These are phyloP conservation scores for Penicillium sp. DNA, from an alignment of 2,329 filamentous ascomycete genomes.

Conservation along the genomic window DNA sequence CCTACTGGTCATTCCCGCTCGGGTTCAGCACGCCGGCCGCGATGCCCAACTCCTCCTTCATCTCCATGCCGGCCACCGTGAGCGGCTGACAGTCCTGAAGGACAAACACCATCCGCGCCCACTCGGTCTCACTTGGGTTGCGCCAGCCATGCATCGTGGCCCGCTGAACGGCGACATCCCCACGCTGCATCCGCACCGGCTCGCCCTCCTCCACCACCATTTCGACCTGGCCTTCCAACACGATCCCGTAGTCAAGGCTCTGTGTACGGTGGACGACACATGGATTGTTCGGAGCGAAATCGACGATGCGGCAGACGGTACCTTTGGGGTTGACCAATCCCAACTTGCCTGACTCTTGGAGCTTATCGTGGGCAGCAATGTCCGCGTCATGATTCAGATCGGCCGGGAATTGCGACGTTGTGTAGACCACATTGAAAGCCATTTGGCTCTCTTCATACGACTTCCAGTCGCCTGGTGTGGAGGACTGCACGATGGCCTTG, in stretches of 20 bases:
- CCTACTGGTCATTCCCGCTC: conserved; percentile 21
- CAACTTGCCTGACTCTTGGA: conserved; percentile 30
- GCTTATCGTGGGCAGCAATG: conserved; percentile 35
- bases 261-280: conserved; percentile 59
- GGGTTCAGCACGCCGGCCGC: conserved; percentile 14
- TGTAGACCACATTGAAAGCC: conserved; percentile 48
- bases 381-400: conserved; percentile 42
- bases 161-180: conserved; percentile 61
- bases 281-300: conserved; percentile 51
- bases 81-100: conserved; percentile 33
- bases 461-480: conserved; percentile 33
- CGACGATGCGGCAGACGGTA: conserved; percentile 53
- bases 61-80: conserved; percentile 21
- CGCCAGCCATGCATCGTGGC: conserved; percentile 61
- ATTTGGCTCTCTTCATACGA: conserved; percentile 33
- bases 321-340: conserved; percentile 46
- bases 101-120: conserved; percentile 52
- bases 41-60: conserved; percentile 33
- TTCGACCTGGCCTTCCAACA: conserved; percentile 59
- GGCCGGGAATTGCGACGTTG: conserved; percentile 42
- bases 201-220: conserved; percentile 59
- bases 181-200: conserved; percentile 50
- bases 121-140: conserved; percentile 53
- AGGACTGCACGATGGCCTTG: conserved; percentile 43
- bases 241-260: conserved; percentile 59